Evolutionary conservation across 139 green algal species (phyloP).

Genomic region (Yamagishiella unicocca): DNA sequence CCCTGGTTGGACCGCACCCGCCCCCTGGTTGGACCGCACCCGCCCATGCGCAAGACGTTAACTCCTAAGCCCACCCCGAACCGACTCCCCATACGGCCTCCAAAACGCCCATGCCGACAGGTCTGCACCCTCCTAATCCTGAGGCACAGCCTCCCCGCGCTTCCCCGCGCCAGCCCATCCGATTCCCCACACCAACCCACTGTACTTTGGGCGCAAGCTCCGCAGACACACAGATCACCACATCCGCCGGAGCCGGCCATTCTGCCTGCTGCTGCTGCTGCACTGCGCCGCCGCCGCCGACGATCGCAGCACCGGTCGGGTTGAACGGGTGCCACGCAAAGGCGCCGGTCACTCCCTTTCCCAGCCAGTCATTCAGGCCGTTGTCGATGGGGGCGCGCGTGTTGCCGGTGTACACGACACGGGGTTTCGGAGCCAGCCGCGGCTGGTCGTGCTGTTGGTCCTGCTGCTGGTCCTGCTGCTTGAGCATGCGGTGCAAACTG

Average conservation of each 20-base stretch:
- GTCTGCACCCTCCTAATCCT: no score
- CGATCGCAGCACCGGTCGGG: not conserved
- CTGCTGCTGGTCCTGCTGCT: not conserved
- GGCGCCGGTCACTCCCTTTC: not conserved
- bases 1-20: no score
- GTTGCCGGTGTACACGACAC: constrained; percentile 2
- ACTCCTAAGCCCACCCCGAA: no score
- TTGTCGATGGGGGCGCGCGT: not conserved
- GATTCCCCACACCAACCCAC: not conserved
- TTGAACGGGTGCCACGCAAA: constrained; percentile 6
- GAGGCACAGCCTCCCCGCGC: no score
- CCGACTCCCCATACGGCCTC: no score
- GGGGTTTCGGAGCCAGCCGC: not conserved
- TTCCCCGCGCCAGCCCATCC: no score
- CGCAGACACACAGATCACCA: constrained; percentile 41
- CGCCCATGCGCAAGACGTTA: no score
- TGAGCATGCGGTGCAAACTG: not conserved
- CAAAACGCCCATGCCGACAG: no score
- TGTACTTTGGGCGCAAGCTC: constrained; percentile 40
- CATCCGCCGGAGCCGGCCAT: not conserved
- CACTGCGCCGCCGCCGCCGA: not conserved
- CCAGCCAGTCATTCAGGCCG: constrained; percentile 29
- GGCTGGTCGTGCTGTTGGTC: not conserved
- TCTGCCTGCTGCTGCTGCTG: not conserved
- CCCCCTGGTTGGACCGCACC: no score